Conservation (phyloP, 345 rosid species). For the Barbarea vulgaris region DNA sequence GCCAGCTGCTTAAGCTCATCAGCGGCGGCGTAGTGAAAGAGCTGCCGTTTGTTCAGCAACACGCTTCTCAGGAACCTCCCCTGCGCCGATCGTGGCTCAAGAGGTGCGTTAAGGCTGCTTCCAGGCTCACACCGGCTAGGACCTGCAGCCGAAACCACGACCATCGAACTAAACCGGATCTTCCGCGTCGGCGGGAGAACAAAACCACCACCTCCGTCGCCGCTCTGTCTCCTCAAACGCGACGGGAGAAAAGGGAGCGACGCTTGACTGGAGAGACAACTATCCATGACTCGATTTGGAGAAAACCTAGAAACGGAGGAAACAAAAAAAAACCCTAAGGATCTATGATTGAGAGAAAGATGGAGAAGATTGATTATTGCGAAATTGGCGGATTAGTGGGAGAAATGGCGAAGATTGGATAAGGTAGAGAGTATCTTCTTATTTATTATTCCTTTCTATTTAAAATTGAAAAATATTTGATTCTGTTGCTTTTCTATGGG, state of each 20-base stretch:
- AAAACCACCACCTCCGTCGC: conserved; percentile 35
- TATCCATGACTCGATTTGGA: conserved; percentile 57
- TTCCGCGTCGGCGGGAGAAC: neutral
- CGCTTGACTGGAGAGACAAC: conserved; percentile 44
- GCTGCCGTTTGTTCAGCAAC: conserved; percentile 69
- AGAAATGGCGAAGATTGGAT: conserved; percentile 37
- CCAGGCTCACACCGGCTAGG: conserved; percentile 80
- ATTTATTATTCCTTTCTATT: neutral
- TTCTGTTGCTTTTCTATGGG: conserved; percentile 35
- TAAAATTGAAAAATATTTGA: neutral
- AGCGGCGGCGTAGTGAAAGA: conserved; percentile 71
- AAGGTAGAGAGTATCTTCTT: conserved; percentile 38
- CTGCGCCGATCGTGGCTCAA: conserved; percentile 64
- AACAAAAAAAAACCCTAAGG: conserved; percentile 16
- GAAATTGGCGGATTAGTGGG: conserved; percentile 37
- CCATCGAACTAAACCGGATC: conserved; percentile 4
- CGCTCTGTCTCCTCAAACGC: conserved; percentile 38
- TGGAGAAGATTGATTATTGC: neutral
- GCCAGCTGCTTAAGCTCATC: conserved; percentile 78
- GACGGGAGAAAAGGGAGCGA: conserved; percentile 42
- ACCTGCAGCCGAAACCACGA: conserved; percentile 53
- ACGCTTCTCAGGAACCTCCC: conserved; percentile 80
- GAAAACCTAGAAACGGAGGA: neutral
- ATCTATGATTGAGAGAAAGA: neutral
- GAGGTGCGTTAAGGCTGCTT: conserved; percentile 81